Conservation (phyloP, 179 eudicot species). For the Beta macrorhiza region DNA sequence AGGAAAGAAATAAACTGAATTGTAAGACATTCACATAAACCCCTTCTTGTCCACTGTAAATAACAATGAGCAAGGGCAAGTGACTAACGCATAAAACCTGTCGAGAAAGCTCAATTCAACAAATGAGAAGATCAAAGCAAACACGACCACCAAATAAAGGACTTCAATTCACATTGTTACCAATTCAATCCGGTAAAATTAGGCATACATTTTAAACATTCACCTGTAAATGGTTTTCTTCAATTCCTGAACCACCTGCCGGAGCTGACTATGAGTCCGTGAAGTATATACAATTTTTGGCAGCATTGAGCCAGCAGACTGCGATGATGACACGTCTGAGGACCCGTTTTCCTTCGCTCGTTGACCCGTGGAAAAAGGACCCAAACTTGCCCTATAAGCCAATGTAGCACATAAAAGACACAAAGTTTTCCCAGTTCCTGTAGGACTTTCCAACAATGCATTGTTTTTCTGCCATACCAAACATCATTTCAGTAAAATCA, state of each 20-base stretch:
- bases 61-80: neutral
- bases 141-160: neutral
- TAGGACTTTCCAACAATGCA: slow-evolving; percentile 96
- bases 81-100: neutral
- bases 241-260: slow-evolving; percentile 83
- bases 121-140: neutral
- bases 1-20: neutral
- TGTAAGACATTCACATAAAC: neutral
- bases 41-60: neutral
- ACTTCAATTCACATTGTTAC: neutral
- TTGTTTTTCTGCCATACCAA: slow-evolving; percentile 59
- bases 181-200: neutral
- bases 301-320: slow-evolving; percentile 37
- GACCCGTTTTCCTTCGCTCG: slow-evolving; percentile 26
- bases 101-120: slow-evolving; percentile 3
- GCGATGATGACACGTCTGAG: slow-evolving; percentile 43
- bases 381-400: slow-evolving; percentile 93
- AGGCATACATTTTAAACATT: slow-evolving; percentile 15
- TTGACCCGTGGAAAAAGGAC: slow-evolving; percentile 55
- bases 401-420: slow-evolving; percentile 96
- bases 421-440: slow-evolving; percentile 98
- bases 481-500: slow-evolving; percentile 7
- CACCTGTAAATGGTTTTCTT: slow-evolving; percentile 90
- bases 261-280: slow-evolving; percentile 95
- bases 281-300: slow-evolving; percentile 83